A percentile compares a stretch with the other conserved stretches of the same genome.
Conservation (phyloP, 2,329 filamentous ascomycete species). For the Rhynchosporium agropyri region DNA sequence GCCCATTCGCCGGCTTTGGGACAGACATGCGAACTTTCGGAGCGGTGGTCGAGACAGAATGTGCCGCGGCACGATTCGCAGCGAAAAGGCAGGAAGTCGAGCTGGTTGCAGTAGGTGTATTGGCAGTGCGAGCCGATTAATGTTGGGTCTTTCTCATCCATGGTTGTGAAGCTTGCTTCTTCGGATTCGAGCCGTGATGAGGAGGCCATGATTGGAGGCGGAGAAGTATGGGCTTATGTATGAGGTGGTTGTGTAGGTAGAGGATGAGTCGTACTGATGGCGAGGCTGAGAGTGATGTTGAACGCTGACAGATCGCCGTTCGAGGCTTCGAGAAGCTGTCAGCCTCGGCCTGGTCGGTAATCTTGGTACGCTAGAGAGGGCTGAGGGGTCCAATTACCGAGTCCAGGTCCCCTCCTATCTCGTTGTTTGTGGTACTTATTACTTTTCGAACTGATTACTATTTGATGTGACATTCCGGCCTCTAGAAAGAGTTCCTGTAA, state of each 20-base stretch:
- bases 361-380: background rate
- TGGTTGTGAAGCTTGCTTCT: slow-evolving; percentile 66
- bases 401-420: no score
- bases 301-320: slow-evolving; percentile 25
- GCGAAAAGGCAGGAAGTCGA: slow-evolving; percentile 93
- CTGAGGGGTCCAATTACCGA: no score
- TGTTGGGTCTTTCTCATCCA: slow-evolving; percentile 78
- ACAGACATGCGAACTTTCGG: slow-evolving; percentile 78
- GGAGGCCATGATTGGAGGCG: slow-evolving; percentile 53
- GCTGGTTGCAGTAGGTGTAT: slow-evolving; percentile 85
- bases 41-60: slow-evolving; percentile 93
- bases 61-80: slow-evolving; percentile 86
- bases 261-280: slow-evolving; percentile 31
- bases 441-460: no score
- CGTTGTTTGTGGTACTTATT: no score
- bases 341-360: slow-evolving; percentile 14
- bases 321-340: slow-evolving; percentile 33
- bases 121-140: slow-evolving; percentile 91
- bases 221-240: slow-evolving; percentile 21
- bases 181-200: slow-evolving; percentile 46
- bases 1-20: slow-evolving; percentile 64
- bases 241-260: slow-evolving; percentile 24
- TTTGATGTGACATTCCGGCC: no score
- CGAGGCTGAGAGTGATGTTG: slow-evolving; percentile 34
- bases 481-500: no score